Evolutionary conservation across 148 eudicot genomes (phyloP).

Genomic region (Persicaria tinctoria): DNA sequence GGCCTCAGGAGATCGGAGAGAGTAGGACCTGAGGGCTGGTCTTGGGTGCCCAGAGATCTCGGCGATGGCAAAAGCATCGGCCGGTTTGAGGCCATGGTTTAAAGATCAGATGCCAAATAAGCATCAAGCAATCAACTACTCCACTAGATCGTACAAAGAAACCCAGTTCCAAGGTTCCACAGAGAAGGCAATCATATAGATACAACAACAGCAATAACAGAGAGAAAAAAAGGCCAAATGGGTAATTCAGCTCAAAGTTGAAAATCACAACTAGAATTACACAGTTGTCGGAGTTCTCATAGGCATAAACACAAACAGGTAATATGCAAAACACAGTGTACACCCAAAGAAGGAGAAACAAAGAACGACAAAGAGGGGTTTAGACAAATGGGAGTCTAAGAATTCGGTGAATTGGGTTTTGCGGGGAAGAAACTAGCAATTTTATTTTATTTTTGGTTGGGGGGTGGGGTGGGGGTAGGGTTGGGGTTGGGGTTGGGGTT

Average conservation of each 20-base stretch:
- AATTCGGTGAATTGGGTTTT: background rate
- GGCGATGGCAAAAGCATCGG: conserved; percentile 51
- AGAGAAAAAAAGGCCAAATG: background rate
- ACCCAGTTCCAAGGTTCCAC: conserved; percentile 5
- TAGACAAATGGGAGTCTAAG: background rate
- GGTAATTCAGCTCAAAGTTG: conserved; percentile 7
- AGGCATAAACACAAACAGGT: conserved; percentile 7
- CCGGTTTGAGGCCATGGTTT: conserved; percentile 47
- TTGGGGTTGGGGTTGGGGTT: background rate
- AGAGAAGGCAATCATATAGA: background rate
- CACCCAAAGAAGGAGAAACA: background rate
- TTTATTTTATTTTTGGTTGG: background rate
- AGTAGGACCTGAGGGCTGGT: conserved; percentile 23
- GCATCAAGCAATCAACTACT: background rate
- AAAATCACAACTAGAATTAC: background rate
- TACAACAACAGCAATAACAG: background rate
- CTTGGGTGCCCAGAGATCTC: conserved; percentile 28
- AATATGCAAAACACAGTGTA: background rate
- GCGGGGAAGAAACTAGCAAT: background rate
- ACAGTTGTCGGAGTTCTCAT: background rate
- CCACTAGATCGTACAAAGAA: conserved; percentile 1
- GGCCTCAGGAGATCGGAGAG: conserved; percentile 30
- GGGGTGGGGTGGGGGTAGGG: background rate
- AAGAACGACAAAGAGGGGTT: background rate
- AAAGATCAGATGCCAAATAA: conserved; percentile 30